Evolutionary conservation across 176 grass and related monocot species (phyloP), one percentile per base, ranked within the genome.

Genomic region (Cenchrus fungigraminus): DNA sequence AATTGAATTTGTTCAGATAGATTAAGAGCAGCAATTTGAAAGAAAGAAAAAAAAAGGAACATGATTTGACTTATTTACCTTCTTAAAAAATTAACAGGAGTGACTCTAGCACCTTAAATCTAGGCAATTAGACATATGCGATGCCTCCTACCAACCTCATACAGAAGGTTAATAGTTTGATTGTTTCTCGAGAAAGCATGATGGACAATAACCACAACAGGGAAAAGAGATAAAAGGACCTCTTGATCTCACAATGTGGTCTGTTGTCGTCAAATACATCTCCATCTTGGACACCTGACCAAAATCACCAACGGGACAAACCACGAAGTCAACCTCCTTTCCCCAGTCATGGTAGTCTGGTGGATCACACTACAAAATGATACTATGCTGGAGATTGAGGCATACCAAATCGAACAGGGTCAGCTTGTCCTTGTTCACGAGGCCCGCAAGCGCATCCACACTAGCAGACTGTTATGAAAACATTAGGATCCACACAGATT

Each of bases 281-380:
- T 93, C 93, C 96, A 98, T 95, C 73, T 93, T 92, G 51, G 68
- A 91, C 19, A 98, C 93, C 96, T 98, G 80, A 72, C 90, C n/a
- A 37, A 76, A 73, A 88, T 67, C 61, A 85, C 47, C 49, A 89
- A 82, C 1, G 52, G 47, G 32, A 82, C 45, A 84, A 34, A 71
- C 52, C 28, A 34, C 6, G 31, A 62, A 64, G 64, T 32, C 15
- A 61, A 54, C 58, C 40, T 42, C 37, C 6, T 34, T 72, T 31
- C 57, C 40, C 20, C 81, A 63, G 20, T 11, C 69, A 46, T 25
- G 63, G 54, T 73, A 37, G 37, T 37, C 37, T 37, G 37, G 37
- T 37, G 46, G 17, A 80, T 68, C 34, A 62, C 15, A 12, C n/a
- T 76, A 65, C 5, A 8, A 72, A 62, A 79, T 19, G 9, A 74